Base-by-base conservation (phyloP, 768 basidiomycete genomes). In the Podaxis sp. region DNA sequence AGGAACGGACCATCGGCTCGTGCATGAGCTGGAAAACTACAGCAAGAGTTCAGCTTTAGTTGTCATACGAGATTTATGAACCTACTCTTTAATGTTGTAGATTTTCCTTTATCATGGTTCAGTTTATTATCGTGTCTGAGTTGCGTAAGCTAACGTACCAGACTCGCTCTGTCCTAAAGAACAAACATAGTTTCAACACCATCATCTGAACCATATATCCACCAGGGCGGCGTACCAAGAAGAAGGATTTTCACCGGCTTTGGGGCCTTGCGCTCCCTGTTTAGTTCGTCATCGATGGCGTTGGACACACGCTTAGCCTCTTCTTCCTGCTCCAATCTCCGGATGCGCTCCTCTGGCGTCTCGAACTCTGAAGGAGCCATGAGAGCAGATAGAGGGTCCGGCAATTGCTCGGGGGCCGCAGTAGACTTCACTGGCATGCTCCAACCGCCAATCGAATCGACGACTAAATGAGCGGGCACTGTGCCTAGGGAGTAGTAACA, bases 71-170 rank as follows among this genome's bases (percentile, higher is more conserved):
- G 5, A 28, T 15, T 30, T n/a, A 22, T n/a, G 3, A 7, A 81
- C 87, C 66, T 71, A 90, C 89, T 91, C 74, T 91, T 89, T 46
- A 92, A 77, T 1, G 89, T 90, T 0, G 90, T 93, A 0, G 89
- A 91, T 77, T 92, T 93, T 63, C 90, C 90, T 91, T 24, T 24
- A 49, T 50, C 62, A 64, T 37, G 12, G 33, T 8, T 60, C 49
- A 56, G 44, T 10, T 26, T 55, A 51, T 64, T 56, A 50, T 46
- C 20, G 12, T 58, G 22, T 3, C 26, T 13, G 24, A 24, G 12
- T 24, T 24, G 12, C 1, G 12, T 0, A 6, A 20, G 22, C 7
- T 10, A 46, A 71, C 82, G 59, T 74, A 90, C 90, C 90, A 58
- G 88, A 91, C 80, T 92, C 90, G 71, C 88, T 90, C 76, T 92